Base-by-base conservation (phyloP, 805 yeast species). In the Candida jianshihensis region DNA sequence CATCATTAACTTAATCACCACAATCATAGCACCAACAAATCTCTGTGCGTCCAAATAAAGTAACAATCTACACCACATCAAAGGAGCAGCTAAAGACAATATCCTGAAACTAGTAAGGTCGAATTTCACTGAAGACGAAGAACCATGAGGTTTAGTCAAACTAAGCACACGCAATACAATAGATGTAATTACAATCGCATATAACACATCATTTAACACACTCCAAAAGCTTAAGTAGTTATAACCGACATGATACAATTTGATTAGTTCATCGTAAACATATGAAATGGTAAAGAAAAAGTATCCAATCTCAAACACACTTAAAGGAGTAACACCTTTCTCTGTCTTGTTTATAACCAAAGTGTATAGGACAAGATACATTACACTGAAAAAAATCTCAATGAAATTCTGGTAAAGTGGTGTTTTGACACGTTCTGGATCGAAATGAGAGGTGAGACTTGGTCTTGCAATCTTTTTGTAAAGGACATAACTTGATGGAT, bases 21-120 rank as follows among this genome's bases (percentile, higher is more conserved):
- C 90, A 43, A 87, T 72, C 87, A 87, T 82, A 2, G 88, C 85
- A 28, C 96, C 96, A 33, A 86, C 84, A 57, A 87, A 86, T 47
- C 73, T 72, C 45, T 78, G 77, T 10, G 89, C 81, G 54, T 87
- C 96, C 48, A 86, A 68, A 58, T 70, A 86, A 26, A 87, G 66
- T 38, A 87, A 61, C 34, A 87, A 63, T 34, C 96, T 68, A 3
- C 83, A 71, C 94, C 95, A 87, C 73, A 87, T 78, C 45, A 87
- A 66, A 3, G 96, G 96, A 6, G 95, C 82, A 12, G 84, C 88
- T 50, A 88, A 71, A 0, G 95, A 78, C 33, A 87, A 59, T 3
- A 85, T 56, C 42, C 94, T 63, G 54, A 78, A 85, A 0, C 94
- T 71, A 6, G 75, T 64, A 43, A 70, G 68, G 50, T 78, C 84